Conservation (phyloP, 1,284 basidiomycete species). For the Puccinia triticina region DNA sequence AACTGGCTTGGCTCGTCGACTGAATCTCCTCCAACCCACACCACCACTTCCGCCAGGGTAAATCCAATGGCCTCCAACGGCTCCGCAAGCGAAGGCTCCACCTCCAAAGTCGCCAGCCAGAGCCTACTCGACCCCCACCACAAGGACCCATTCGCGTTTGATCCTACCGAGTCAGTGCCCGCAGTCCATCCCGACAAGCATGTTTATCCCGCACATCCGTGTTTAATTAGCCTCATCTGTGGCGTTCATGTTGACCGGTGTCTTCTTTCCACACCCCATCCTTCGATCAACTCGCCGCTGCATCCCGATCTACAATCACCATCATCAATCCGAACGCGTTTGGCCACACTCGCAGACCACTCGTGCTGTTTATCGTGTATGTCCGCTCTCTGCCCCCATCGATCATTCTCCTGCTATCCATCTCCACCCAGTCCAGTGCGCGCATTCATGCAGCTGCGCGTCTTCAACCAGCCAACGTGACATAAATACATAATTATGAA, state of each 20-base stretch:
- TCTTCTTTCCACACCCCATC: background rate
- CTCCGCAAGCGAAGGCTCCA: background rate
- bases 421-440: background rate
- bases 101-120: conserved; percentile 30
- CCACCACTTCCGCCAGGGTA: too few relatives aligned
- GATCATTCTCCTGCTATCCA: background rate
- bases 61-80: background rate
- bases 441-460: too few relatives aligned
- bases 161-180: conserved; percentile 45
- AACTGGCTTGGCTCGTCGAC: too few relatives aligned
- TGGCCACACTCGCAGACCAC: conserved; percentile 9
- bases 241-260: background rate
- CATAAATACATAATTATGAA: too few relatives aligned
- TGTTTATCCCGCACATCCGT: background rate
- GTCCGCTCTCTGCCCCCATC: background rate
- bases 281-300: background rate
- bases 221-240: background rate
- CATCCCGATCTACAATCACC: too few relatives aligned
- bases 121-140: conserved; percentile 46
- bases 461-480: too few relatives aligned
- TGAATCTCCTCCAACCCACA: too few relatives aligned
- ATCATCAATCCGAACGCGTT: too few relatives aligned
- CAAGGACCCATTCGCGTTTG: conserved; percentile 50
- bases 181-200: background rate
- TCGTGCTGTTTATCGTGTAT: conserved; percentile 49